These are phyloP conservation scores for Acanthamoeba divionensis DNA, from an alignment of 208 protist species.

Conservation along the genomic window DNA sequence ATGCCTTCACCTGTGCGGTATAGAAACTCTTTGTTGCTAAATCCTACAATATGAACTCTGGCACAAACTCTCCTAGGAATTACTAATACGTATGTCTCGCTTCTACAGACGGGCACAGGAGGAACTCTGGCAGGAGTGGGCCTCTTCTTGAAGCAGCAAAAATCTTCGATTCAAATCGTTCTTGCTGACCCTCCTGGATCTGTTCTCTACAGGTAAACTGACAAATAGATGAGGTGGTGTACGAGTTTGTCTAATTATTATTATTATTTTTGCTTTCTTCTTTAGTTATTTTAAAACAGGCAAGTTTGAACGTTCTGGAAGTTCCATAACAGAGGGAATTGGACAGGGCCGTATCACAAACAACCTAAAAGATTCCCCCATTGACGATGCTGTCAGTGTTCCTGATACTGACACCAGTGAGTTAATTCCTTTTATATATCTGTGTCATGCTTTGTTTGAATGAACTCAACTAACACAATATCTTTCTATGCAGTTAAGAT, in stretches of 20 bases:
- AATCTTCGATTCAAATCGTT: constrained; percentile 56
- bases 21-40: too few relatives aligned
- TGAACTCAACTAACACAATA: not conserved
- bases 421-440: not conserved
- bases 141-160: constrained; percentile 61
- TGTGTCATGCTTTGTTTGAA: not conserved
- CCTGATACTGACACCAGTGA: constrained; percentile 47
- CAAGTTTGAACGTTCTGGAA: not conserved
- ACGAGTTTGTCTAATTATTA: not conserved
- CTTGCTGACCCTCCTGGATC: constrained; percentile 70
- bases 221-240: not conserved
- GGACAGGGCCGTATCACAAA: constrained; percentile 73
- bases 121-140: constrained; percentile 65
- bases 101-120: constrained; percentile 63
- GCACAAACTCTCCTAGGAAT: too few relatives aligned
- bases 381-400: constrained; percentile 63
- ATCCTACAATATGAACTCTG: not conserved
- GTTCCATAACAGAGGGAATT: constrained; percentile 70
- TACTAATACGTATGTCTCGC: too few relatives aligned
- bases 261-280: not conserved
- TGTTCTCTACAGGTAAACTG: constrained; percentile 62
- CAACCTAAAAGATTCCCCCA: constrained; percentile 61
- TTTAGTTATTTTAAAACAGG: constrained; percentile 11
- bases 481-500: not conserved
- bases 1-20: constrained; percentile 63